Base-by-base conservation (phyloP, 2,329 filamentous ascomycete genomes). In the Colletotrichum sp. region DNA sequence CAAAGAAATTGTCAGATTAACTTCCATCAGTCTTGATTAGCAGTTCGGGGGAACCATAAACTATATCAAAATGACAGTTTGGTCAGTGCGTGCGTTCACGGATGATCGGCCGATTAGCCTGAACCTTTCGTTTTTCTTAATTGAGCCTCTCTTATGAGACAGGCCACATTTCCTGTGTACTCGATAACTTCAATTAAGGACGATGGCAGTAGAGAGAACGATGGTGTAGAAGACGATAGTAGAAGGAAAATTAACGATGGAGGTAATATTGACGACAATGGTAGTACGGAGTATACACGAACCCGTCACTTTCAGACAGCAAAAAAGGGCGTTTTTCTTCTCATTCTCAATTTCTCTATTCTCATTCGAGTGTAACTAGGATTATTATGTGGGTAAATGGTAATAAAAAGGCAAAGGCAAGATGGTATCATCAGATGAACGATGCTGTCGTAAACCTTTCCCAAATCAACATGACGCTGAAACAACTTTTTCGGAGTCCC, bases 361-460 rank as follows among this genome's bases (percentile, higher is more conserved):
- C 38, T 60, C n/a, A n/a, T 70, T 62, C 9, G 24, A 34, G 26
- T 62, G 16, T 55, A 26, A 70, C 30, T 67, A 62, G 24, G 36
- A 70, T 55, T 70, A 70, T 32, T 62, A 28, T 70, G 8, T 61
- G 24, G 16, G n/a, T 24, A 21, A 30, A 70, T 70, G 67, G 67
- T 32, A 61, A 32, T 30, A 61, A 9, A 61, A 61, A 34, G 26
- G 58, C 58, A 21, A 62, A 70, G 36, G 56, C 56, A 48, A 62
- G 52, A 62, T 62, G 67, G 26, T 70, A 70, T 62, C 67, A 70
- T 70, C 28, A 61, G 36, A 70, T 52, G 67, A 69, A 55, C 36
- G 55, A 62, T 62, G 56, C 66, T 68, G 34, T 69, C 55, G 28
- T 70, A n/a, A 30, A 70, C 26, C 55, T 32, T 61, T 32, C 26